Base-by-base conservation (phyloP, 352 stramenopile genomes). In the Globisporangium spinosum region DNA sequence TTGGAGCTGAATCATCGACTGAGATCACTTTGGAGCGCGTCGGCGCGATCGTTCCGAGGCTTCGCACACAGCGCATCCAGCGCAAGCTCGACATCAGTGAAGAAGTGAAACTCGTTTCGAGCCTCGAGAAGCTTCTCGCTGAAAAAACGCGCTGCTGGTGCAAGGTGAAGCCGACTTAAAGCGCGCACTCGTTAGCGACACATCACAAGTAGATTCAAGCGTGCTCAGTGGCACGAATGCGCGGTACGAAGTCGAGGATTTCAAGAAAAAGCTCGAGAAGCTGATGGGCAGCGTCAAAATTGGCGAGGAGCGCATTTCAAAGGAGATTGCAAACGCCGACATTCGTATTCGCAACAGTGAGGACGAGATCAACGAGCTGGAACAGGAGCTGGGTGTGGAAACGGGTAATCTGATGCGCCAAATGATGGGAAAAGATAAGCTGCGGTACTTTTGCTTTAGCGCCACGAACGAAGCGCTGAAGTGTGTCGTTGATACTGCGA, bases 401-500 rank as follows among this genome's bases (percentile, higher is more conserved):
- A 93, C 87, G 0, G 87, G 87, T 0, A 71, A 78, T 0, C 70
- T 94, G 3, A 93, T 94, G 84, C 78, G 83, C n/a, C 85, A 79
- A 57, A 79, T 93, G 65, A 57, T 85, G 23, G 76, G 78, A 0
- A 91, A 82, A 70, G 76, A 91, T 7, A 69, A 58, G n/a, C 62
- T 94, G 13, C 87, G 87, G 0, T 94, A 84, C 45, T 94, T 93
- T 58, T 61, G 74, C 5, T 94, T 94, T 68, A 94, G 85, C 61
- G 74, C 79, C 8, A 84, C 77, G 0, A 93, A 94, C 29, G 80
- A 89, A 62, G 73, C 77, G 20, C 59, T 92, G 40, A 90, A 89
- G 65, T 89, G 89, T 49, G 87, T 91, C 7, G 73, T 94, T 9
- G 87, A 83, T 2, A 87, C 80, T 22, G 80, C 84, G 9, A 94